Conservation (phyloP, 2,329 filamentous ascomycete genomes). For the Aspergillus ruber region DNA sequence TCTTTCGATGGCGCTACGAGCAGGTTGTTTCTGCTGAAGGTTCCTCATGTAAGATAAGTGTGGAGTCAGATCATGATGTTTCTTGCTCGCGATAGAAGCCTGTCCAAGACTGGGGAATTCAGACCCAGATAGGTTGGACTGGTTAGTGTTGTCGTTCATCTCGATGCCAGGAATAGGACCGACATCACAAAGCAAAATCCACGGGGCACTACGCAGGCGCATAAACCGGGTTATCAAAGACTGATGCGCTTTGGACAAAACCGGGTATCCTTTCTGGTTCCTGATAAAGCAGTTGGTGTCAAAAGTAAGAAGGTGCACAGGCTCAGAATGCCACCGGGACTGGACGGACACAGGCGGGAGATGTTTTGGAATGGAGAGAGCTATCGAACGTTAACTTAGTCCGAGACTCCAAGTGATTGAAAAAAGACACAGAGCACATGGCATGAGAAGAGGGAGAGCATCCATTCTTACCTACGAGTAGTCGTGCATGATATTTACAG, state of each 20-base stretch:
- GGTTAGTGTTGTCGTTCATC: slow-evolving; percentile 12
- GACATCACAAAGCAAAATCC: slow-evolving; percentile 55
- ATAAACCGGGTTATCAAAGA: slow-evolving; percentile 51
- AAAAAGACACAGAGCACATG: background rate
- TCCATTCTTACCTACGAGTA: slow-evolving; percentile 70
- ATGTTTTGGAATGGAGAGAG: slow-evolving; percentile 52
- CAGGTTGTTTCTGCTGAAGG: slow-evolving; percentile 73
- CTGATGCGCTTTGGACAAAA: slow-evolving; percentile 54
- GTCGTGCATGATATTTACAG: slow-evolving; percentile 75
- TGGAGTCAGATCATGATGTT: slow-evolving; percentile 51
- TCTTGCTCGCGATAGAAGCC: slow-evolving; percentile 47
- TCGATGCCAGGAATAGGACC: slow-evolving; percentile 48
- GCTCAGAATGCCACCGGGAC: slow-evolving; percentile 59
- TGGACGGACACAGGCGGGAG: slow-evolving; percentile 53
- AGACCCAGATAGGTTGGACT: slow-evolving; percentile 15
- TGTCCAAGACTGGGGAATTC: slow-evolving; percentile 67
- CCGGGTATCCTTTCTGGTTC: slow-evolving; percentile 54
- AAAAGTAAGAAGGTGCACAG: slow-evolving; percentile 51
- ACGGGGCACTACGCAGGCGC: slow-evolving; percentile 52
- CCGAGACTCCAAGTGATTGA: no score
- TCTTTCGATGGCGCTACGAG: slow-evolving; percentile 55
- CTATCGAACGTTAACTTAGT: slow-evolving; percentile 31
- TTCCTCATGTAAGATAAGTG: slow-evolving; percentile 78
- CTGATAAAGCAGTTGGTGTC: slow-evolving; percentile 49
- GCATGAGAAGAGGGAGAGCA: background rate